Conservation (phyloP, 108 stramenopile genomes). For the Skeletonema menzelii region DNA sequence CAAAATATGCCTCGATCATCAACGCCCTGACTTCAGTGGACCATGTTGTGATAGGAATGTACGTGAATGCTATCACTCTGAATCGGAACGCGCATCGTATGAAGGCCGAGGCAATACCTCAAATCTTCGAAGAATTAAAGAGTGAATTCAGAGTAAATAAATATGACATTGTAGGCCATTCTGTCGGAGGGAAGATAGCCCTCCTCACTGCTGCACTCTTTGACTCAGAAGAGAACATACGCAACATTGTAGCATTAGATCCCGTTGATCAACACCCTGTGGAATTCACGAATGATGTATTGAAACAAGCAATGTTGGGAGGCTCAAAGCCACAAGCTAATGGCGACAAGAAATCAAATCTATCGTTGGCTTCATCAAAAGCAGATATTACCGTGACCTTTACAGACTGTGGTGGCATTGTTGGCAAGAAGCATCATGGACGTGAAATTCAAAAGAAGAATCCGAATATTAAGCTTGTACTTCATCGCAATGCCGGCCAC, state of each 20-base stretch:
- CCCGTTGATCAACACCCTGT: conserved; percentile 39
- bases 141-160: conserved; percentile 19
- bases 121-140: conserved; percentile 17
- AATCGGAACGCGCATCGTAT: conserved; percentile 9
- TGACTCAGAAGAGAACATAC: conserved; percentile 21
- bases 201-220: conserved; percentile 25
- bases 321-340: neutral
- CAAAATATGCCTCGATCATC: conserved; percentile 32
- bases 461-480: conserved; percentile 19
- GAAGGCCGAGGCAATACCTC: conserved; percentile 21
- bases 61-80: conserved; percentile 21
- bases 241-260: conserved; percentile 26
- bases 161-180: conserved; percentile 36
- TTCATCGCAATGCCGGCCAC: conserved; percentile 33
- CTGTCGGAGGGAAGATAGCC: conserved; percentile 31
- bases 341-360: conserved; percentile 5
- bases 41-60: conserved; percentile 30
- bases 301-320: neutral
- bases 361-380: conserved; percentile 18
- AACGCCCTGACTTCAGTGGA: conserved; percentile 6
- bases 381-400: conserved; percentile 35
- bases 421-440: conserved; percentile 18
- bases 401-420: conserved; percentile 25
- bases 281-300: conserved; percentile 26
- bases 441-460: conserved; percentile 38